Evolutionary conservation across 805 yeast genomes (phyloP).

Genomic region (Pichia californica): DNA sequence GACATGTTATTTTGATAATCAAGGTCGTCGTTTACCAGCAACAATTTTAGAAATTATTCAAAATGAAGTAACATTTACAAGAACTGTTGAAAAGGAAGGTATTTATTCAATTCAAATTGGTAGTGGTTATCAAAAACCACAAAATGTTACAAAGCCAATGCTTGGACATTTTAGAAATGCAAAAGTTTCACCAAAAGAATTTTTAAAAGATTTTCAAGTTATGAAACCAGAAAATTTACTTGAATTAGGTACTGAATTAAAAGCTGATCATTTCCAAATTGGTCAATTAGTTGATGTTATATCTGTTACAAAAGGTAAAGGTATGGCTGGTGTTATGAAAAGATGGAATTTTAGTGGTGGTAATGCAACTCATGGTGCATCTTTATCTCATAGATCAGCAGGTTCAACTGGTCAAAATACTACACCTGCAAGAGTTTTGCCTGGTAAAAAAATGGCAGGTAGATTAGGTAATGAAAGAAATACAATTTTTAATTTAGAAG

Average conservation of each 20-base stretch:
- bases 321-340: slow-evolving; percentile 97
- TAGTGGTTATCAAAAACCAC: slow-evolving; percentile 55
- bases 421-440: slow-evolving; percentile 91
- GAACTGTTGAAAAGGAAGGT: slow-evolving; percentile 68
- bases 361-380: slow-evolving; percentile 92
- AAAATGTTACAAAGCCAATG: slow-evolving; percentile 56
- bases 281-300: slow-evolving; percentile 84
- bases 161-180: slow-evolving; percentile 77
- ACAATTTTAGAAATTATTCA: slow-evolving; percentile 85
- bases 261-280: slow-evolving; percentile 73
- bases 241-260: slow-evolving; percentile 70
- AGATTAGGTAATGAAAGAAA: slow-evolving; percentile 78
- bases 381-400: slow-evolving; percentile 87
- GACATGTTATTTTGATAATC: slow-evolving; percentile 72
- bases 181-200: slow-evolving; percentile 74
- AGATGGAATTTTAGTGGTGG: slow-evolving; percentile 86
- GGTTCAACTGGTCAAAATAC: slow-evolving; percentile 97
- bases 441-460: slow-evolving; percentile 98
- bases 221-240: slow-evolving; percentile 57
- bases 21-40: slow-evolving; percentile 69
- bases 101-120: slow-evolving; percentile 86
- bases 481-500: slow-evolving; percentile 70
- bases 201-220: slow-evolving; percentile 74
- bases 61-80: slow-evolving; percentile 75
- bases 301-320: slow-evolving; percentile 86